phyloP scores from a whole-genome alignment of 345 rosid species.

The Litchi chinensis region DNA sequence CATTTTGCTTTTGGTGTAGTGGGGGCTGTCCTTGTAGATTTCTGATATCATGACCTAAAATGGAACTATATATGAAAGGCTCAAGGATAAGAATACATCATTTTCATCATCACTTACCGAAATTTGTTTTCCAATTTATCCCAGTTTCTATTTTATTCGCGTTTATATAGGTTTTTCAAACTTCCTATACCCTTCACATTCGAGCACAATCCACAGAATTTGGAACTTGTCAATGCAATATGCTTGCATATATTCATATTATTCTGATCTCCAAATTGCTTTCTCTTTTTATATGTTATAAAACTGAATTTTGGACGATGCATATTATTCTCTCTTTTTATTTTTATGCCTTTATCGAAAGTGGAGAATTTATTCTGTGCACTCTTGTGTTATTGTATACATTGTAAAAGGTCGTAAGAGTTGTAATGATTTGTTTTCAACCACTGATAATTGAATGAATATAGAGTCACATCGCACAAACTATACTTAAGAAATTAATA shows the following conservation, averaged over 20 bases:
- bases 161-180: neutral
- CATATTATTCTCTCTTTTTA: neutral
- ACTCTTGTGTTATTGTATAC: too few species aligned
- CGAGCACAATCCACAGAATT: neutral
- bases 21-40: neutral
- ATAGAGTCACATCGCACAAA: too few species aligned
- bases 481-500: too few species aligned
- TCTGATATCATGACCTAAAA: neutral
- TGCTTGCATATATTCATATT: neutral
- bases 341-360: too few species aligned
- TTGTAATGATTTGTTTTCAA: too few species aligned
- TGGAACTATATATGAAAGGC: neutral
- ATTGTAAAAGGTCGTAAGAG: too few species aligned
- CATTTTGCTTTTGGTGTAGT: neutral
- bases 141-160: neutral
- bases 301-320: neutral
- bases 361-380: neutral
- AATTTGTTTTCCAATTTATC: neutral
- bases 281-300: neutral
- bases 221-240: neutral
- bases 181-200: neutral
- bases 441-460: neutral
- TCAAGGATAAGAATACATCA: neutral
- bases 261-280: neutral
- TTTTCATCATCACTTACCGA: constrained; percentile 3